Base-by-base conservation (phyloP, 306 rosid genomes). In the Alnus rubra region DNA sequence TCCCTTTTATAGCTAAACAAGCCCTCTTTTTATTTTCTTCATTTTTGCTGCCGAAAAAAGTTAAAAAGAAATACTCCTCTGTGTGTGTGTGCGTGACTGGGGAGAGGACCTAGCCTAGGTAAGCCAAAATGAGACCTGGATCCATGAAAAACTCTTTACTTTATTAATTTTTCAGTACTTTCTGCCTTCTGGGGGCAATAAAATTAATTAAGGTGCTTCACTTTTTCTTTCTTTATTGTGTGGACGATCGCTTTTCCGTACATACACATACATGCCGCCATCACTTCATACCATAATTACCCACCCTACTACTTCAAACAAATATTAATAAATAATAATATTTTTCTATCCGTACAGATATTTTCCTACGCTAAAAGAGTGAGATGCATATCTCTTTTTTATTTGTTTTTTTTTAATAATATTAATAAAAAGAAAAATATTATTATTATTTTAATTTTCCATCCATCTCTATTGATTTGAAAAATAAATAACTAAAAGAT, bases 1-100 rank as follows among this genome's bases (percentile, higher is more conserved):
- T 74, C 75, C 83, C 80, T 56, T 75, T 75, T 83, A 75, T 70
- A 75, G 81, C 83, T 58, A 75, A 60, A 75, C 70, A 59, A 48
- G 18, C 50, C 37, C 31, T 59, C 42, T 6, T 45, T 60, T 12
- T 31, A 9, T 19, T 6, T 3, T 51, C n/a, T 50, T 1, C 45
- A 33, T 62, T 62, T 16, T 28, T 62, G 16, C 5, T 62, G 39
- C 42, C n/a, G 2, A 67, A 67, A 3, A 35, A 42, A 67, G 50
- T 68, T 1, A 7, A 9, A 49, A 49, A 49, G 11, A 11, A 11
- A 49, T 4, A 6, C 48, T 23, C 59, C 5, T 1, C 33, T 1
- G 4, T 7, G 5, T 13, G 13, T 35, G 33, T 13, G 13, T 35
- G 33, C 19, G 8, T 13, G 14, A 42, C 37, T 59, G 37, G 42